Evolutionary conservation across 2,329 filamentous ascomycete genomes (phyloP), one percentile per base, ranked within the genome.

Genomic region (Hypoxylon sp.): DNA sequence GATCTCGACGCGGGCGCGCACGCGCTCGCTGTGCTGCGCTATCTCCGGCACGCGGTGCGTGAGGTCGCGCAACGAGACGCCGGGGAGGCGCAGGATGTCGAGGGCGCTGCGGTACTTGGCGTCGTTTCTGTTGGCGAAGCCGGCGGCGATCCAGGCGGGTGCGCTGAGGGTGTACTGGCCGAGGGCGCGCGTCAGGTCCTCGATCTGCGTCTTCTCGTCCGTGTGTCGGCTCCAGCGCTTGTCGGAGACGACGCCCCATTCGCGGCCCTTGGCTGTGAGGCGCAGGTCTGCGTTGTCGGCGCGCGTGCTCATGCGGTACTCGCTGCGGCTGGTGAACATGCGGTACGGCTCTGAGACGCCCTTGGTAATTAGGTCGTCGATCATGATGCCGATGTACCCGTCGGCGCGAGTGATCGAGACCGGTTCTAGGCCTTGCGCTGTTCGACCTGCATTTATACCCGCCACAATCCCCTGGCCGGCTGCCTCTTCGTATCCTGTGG

Each of bases 331-430:
- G 1, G 96, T 99, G 82, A 99, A 99, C 94, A 99, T 98, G 72
- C 96, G 90, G 80, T 99, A 99, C 1, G 96, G 96, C 77, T 99
- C 96, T 2, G 92, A 94, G 30, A 99, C 96, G 51, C 96, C 96
- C 80, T 98, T 98, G 21, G 95, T 98, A 76, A 97, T 90, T 38
- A 99, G 88, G 78, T 99, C 96, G 80, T 99, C 96, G 75, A 99
- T 94, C 94, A 99, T 97, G 81, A 99, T 92, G 72, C 96, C 96
- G 75, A 99, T 98, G 79, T 98, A 99, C 11, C 93, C 94, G 79
- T 99, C 95, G 1, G 92, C 90, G 70, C 96, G 87, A 6, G 90
- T 90, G 30, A 99, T 82, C 0, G 87, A 87, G 67, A 97, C 84
- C 0, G 89, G 86, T 1, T 84, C 79, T 63, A 91, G 88, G 1